Evolutionary conservation across 2,329 filamentous ascomycete species (phyloP).

Genomic region (Phaeosphaeria sp.): DNA sequence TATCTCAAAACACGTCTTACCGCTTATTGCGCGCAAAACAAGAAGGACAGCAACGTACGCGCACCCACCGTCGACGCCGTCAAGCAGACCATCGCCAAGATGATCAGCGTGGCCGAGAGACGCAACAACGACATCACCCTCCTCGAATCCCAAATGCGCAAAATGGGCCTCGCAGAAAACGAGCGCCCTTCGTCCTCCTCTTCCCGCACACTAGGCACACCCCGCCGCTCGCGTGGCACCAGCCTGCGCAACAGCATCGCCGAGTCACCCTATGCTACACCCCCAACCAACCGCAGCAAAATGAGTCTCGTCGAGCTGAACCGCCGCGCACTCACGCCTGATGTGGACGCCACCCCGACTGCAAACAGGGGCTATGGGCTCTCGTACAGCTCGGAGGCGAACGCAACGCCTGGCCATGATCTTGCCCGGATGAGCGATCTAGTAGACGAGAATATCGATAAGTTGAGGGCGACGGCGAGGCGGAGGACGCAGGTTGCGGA

Average conservation of each 20-base stretch:
- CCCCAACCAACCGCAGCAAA: slow-evolving; percentile 43
- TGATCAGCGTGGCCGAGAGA: slow-evolving; percentile 92
- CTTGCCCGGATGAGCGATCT: slow-evolving; percentile 48
- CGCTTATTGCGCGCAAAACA: slow-evolving; percentile 59
- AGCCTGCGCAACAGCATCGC: slow-evolving; percentile 23
- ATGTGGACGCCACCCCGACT: slow-evolving; percentile 34
- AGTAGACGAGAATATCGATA: slow-evolving; percentile 50
- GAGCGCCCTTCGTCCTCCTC: slow-evolving; percentile 34
- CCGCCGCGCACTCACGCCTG: slow-evolving; percentile 38
- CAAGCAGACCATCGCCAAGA: slow-evolving; percentile 86
- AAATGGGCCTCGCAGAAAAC: slow-evolving; percentile 55
- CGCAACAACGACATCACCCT: slow-evolving; percentile 90
- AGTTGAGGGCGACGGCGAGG: slow-evolving; percentile 41
- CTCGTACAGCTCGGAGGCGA: slow-evolving; percentile 43
- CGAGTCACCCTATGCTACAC: slow-evolving; percentile 45
- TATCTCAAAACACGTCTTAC: slow-evolving; percentile 81
- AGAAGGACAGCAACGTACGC: slow-evolving; percentile 43
- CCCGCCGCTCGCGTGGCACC: slow-evolving; percentile 21
- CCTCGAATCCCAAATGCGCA: slow-evolving; percentile 84
- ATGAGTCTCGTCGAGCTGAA: slow-evolving; percentile 41
- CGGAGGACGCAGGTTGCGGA: slow-evolving; percentile 49
- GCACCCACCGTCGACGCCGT: slow-evolving; percentile 90
- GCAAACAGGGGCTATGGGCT: slow-evolving; percentile 42
- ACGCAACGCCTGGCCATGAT: slow-evolving; percentile 27
- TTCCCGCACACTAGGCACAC: slow-evolving; percentile 21